phyloP scores from a whole-genome alignment of 139 green algal genomes.

The Mesotaenium endlicherianum region DNA sequence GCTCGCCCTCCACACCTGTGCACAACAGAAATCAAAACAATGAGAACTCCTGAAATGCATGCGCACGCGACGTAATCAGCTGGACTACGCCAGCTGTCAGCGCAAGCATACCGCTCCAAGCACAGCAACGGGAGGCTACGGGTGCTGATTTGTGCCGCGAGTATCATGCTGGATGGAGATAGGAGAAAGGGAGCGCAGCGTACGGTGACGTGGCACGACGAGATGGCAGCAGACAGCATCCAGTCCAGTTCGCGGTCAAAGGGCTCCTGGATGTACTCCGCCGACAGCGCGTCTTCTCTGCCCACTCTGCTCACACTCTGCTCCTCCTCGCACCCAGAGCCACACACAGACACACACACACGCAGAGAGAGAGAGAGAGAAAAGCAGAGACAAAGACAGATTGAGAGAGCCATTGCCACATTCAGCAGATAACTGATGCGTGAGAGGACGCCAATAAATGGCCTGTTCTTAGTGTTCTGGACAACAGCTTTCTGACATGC shows the following conservation, averaged over 20 bases:
- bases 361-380: not conserved
- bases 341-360: not conserved
- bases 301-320: not conserved
- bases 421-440: not conserved
- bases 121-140: not conserved
- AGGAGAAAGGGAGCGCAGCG: not conserved
- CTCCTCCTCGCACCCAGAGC: not conserved
- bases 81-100: not conserved
- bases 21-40: not conserved
- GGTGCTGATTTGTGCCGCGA: not conserved
- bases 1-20: constrained; percentile 47
- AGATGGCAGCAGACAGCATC: constrained; percentile 61
- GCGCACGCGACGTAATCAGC: not conserved
- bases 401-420: not conserved
- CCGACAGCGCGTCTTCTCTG: constrained; percentile 53
- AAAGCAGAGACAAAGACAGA: not conserved
- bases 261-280: constrained; percentile 61
- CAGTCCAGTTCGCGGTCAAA: constrained; percentile 75
- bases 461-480: no score
- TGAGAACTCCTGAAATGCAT: not conserved
- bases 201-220: constrained; percentile 80
- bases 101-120: not conserved
- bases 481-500: no score
- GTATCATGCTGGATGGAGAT: not conserved
- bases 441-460: no score